These are phyloP conservation scores for Cyberlindnera bimundalis DNA, from an alignment of 805 yeast genomes.

Conservation along the genomic window DNA sequence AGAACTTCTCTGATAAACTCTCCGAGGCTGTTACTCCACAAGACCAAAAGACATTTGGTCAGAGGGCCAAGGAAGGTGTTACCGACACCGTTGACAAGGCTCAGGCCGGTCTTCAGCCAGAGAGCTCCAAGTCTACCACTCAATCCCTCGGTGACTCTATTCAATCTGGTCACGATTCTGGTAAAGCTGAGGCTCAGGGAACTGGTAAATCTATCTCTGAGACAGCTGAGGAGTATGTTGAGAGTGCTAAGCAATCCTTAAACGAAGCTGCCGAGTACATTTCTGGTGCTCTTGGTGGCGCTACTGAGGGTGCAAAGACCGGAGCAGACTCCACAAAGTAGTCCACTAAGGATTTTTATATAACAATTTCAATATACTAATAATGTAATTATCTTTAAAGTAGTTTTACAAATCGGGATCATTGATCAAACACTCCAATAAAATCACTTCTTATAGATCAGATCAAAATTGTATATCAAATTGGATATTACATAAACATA, in stretches of 20 bases:
- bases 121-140: constrained; percentile 60
- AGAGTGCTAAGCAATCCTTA: constrained; percentile 50
- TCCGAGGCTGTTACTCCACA: constrained; percentile 70
- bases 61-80: constrained; percentile 67
- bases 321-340: constrained; percentile 16
- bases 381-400: too few relatives aligned
- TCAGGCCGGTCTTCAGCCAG: constrained; percentile 59
- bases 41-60: constrained; percentile 56
- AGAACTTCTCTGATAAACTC: constrained; percentile 65
- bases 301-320: constrained; percentile 46
- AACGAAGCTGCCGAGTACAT: constrained; percentile 43
- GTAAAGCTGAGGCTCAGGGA: constrained; percentile 20
- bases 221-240: constrained; percentile 57
- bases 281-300: constrained; percentile 51
- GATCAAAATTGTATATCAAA: too few relatives aligned
- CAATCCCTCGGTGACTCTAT: constrained; percentile 69
- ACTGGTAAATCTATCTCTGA: constrained; percentile 43
- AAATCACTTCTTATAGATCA: too few relatives aligned
- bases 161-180: constrained; percentile 53
- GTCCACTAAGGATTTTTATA: not conserved
- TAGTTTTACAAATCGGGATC: too few relatives aligned
- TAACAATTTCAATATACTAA: not conserved
- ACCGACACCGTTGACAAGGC: constrained; percentile 65
- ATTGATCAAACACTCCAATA: not conserved
- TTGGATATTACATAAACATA: not conserved